A percentile compares a stretch with the other conserved stretches of the same genome.
phyloP scores from a whole-genome alignment of 768 basidiomycete species.

The Neoboletus subvelutipes region DNA sequence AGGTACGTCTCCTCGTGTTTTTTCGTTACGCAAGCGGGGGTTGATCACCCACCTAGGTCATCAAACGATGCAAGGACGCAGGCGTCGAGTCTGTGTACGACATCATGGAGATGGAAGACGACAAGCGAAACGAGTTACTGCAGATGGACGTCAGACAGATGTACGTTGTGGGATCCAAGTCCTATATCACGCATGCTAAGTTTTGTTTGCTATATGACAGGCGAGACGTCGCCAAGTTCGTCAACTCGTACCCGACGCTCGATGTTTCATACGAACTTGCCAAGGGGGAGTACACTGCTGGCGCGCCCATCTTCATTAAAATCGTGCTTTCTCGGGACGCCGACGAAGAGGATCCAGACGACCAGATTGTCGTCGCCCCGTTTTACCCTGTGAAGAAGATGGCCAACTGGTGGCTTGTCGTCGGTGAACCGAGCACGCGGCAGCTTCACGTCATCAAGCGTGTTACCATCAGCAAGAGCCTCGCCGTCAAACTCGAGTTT shows the following conservation, averaged over 20 bases:
- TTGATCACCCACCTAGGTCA: conserved; percentile 45
- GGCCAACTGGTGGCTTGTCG: conserved; percentile 96
- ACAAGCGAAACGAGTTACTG: conserved; percentile 74
- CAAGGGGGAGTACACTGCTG: conserved; percentile 83
- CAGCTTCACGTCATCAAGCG: conserved; percentile 83
- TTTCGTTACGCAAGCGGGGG: background rate
- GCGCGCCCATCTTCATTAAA: conserved; percentile 77
- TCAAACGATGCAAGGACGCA: conserved; percentile 81
- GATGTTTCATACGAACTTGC: conserved; percentile 88
- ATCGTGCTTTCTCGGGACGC: conserved; percentile 80
- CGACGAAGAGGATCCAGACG: conserved; percentile 71
- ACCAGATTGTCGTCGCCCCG: conserved; percentile 88
- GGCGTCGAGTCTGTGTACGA: conserved; percentile 91
- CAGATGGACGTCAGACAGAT: conserved; percentile 86
- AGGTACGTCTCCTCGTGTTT: conserved; percentile 44
- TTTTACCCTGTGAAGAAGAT: conserved; percentile 90
- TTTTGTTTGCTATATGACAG: conserved; percentile 37
- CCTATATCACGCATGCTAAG: background rate
- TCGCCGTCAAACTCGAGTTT: conserved; percentile 88
- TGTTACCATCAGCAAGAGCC: conserved; percentile 72
- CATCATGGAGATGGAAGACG: conserved; percentile 98
- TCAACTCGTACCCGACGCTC: conserved; percentile 96
- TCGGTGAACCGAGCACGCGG: conserved; percentile 79
- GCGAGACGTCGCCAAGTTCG: conserved; percentile 92
- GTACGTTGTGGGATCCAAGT: conserved; percentile 45